Percentiles rank a stretch among this genome's conserved stretches.
These are phyloP conservation scores for Rhinocladiella mackenziei DNA, from an alignment of 2,329 filamentous ascomycete species.

Conservation along the genomic window DNA sequence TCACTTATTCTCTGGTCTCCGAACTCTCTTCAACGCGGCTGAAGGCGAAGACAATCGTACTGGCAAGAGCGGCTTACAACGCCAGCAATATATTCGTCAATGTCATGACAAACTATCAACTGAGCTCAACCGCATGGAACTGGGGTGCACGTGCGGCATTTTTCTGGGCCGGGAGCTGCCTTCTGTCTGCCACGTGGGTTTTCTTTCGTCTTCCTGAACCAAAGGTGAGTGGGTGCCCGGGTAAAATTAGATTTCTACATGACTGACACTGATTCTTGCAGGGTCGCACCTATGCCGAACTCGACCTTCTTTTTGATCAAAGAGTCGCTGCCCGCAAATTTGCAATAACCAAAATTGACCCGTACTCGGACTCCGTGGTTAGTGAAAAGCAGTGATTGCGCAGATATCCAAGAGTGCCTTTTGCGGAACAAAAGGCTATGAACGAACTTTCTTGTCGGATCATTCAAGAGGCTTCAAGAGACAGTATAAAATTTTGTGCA, in stretches of 20 bases:
- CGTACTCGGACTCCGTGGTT: too few relatives aligned
- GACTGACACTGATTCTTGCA: too few relatives aligned
- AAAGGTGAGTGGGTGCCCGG: too few relatives aligned
- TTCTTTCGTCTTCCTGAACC: conserved; percentile 44
- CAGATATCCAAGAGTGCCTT: too few relatives aligned
- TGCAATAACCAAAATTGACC: conserved; percentile 31
- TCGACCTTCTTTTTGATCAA: conserved; percentile 42
- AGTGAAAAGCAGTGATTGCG: too few relatives aligned
- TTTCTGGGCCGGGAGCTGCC: conserved; percentile 39
- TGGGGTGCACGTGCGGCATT: conserved; percentile 37
- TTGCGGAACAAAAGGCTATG: too few relatives aligned
- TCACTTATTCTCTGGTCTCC: conserved; percentile 51
- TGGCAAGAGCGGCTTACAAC: conserved; percentile 51
- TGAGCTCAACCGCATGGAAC: conserved; percentile 34
- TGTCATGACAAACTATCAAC: conserved; percentile 29
- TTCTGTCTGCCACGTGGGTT: conserved; percentile 36
- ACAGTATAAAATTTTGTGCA: too few relatives aligned
- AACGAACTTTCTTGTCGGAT: too few relatives aligned
- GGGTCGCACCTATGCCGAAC: conserved; percentile 38
- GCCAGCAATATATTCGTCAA: conserved; percentile 41
- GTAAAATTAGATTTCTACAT: too few relatives aligned
- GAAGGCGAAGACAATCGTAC: conserved; percentile 52
- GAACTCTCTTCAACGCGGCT: conserved; percentile 53
- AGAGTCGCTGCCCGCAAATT: conserved; percentile 38
- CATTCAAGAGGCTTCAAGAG: too few relatives aligned